Conservation (phyloP, 257 asterid genomes). For the Dorcoceras hygrometricum region DNA sequence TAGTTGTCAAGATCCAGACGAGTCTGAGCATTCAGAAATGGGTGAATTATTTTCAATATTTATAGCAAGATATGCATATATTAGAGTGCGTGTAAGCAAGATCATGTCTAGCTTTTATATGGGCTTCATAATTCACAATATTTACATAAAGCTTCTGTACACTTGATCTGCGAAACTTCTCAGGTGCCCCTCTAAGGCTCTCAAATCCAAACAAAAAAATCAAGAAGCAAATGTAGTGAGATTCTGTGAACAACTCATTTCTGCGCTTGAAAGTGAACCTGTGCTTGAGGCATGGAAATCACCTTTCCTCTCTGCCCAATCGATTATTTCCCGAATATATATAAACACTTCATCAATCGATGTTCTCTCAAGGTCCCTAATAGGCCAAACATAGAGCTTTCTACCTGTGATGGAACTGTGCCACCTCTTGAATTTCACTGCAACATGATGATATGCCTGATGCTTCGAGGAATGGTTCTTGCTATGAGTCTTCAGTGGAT, state of each 20-base stretch:
- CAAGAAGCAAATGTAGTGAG: neutral
- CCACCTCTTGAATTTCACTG: slow-evolving; percentile 54
- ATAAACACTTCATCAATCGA: slow-evolving; percentile 53
- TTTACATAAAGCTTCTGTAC: neutral
- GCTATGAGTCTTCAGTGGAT: slow-evolving; percentile 40
- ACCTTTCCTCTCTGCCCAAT: slow-evolving; percentile 56
- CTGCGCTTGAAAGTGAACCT: slow-evolving; percentile 39
- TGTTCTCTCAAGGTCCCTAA: slow-evolving; percentile 34
- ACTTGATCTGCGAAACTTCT: neutral
- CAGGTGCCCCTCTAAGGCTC: neutral
- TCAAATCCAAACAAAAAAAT: neutral
- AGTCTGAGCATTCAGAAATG: no score
- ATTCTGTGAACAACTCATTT: slow-evolving; percentile 20
- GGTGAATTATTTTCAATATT: neutral
- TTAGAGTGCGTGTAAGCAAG: neutral
- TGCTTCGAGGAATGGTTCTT: slow-evolving; percentile 43
- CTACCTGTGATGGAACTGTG: slow-evolving; percentile 49
- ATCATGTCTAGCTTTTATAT: neutral
- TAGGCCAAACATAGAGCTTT: slow-evolving; percentile 56
- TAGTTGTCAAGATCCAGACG: no score
- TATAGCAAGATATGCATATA: no score
- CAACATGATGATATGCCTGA: slow-evolving; percentile 61
- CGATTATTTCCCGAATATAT: slow-evolving; percentile 50
- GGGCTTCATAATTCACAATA: neutral
- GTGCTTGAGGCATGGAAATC: slow-evolving; percentile 25